Base-by-base conservation (phyloP, 768 basidiomycete genomes). In the Russula dissimulans region DNA sequence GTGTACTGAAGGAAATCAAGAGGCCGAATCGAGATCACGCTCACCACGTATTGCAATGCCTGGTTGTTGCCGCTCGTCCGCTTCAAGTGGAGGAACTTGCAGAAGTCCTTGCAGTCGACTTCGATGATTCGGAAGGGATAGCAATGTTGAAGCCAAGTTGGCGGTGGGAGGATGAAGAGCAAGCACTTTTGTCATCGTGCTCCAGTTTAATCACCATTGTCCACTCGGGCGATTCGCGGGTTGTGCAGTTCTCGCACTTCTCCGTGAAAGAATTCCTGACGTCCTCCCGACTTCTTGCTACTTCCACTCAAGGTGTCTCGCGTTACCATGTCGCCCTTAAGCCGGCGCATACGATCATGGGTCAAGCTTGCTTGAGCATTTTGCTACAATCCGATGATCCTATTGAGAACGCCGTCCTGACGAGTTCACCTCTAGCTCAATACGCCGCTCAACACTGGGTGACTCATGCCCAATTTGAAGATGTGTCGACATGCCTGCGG, bases 221-320 rank as follows among this genome's bases (percentile, higher is more conserved):
- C 47, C 3, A 44, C 29, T 5, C 4, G 1, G 17, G 11, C 6
- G 1, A 36, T 46, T 45, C n/a, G 2, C 57, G 36, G 9, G n/a
- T 59, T 0, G 50, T 48, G 10, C 50, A 59, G 18, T 52, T 59
- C 11, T 51, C 57, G 1, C 57, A 59, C 9, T 36, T 59, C 1
- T 45, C 57, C 9, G 43, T 59, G 12, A 51, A 59, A 31, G 50
- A 59, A 11, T 59, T 45, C 14, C 29, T 59, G 11, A 53, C 50
- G 2, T 59, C 50, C 4, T 1, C 36, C 46, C 43, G 50, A 6
- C 50, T 59, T 11, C 50, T 59, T 11, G 15, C 43, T 14, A 17
- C 41, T 11, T 45, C 49, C 14, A 44, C 14, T 50, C 10, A 7
- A 34, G 34, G 29, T 26, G 22, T 51, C 18, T 52, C 49, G 5